These are phyloP conservation scores for Phaffia rhodozyma DNA, from an alignment of 1,284 basidiomycete genomes.

Conservation along the genomic window DNA sequence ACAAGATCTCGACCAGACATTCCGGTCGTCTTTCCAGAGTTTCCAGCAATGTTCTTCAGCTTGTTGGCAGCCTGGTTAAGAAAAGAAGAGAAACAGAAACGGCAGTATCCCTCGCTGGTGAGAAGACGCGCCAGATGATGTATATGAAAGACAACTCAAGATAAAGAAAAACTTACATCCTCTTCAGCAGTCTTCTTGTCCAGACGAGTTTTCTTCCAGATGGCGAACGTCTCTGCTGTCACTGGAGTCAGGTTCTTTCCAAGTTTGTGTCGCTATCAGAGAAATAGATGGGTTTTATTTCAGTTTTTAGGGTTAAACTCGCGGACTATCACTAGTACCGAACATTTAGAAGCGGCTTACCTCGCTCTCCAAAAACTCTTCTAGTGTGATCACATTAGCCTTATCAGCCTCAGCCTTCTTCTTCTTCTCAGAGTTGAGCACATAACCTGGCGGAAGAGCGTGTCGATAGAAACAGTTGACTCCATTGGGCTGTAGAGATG, in stretches of 20 bases:
- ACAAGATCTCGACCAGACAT: constrained; percentile 95
- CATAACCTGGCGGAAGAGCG: constrained; percentile 88
- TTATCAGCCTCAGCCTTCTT: constrained; percentile 73
- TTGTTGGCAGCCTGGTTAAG: constrained; percentile 43
- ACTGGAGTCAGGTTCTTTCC: constrained; percentile 87
- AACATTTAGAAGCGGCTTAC: constrained; percentile 38
- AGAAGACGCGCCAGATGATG: too few relatives aligned
- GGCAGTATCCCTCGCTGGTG: too few relatives aligned
- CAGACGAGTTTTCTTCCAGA: constrained; percentile 87
- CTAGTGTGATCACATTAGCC: constrained; percentile 78
- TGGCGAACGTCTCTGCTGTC: constrained; percentile 82
- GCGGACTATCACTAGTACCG: too few relatives aligned
- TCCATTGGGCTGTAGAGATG: constrained; percentile 24
- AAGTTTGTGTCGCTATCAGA: constrained; percentile 73
- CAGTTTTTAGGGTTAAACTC: background rate
- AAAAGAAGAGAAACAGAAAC: too few relatives aligned
- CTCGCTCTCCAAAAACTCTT: constrained; percentile 96
- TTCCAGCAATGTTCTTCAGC: constrained; percentile 70
- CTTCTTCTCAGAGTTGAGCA: constrained; percentile 83
- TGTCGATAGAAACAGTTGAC: constrained; percentile 90
- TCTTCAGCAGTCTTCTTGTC: constrained; percentile 83
- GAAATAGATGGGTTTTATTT: background rate
- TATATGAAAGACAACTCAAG: too few relatives aligned
- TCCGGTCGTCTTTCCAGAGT: constrained; percentile 81
- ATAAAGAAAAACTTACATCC: constrained; percentile 41